Conservation (phyloP, 1,139 yeast species). For the Diutina pseudorugosa region DNA sequence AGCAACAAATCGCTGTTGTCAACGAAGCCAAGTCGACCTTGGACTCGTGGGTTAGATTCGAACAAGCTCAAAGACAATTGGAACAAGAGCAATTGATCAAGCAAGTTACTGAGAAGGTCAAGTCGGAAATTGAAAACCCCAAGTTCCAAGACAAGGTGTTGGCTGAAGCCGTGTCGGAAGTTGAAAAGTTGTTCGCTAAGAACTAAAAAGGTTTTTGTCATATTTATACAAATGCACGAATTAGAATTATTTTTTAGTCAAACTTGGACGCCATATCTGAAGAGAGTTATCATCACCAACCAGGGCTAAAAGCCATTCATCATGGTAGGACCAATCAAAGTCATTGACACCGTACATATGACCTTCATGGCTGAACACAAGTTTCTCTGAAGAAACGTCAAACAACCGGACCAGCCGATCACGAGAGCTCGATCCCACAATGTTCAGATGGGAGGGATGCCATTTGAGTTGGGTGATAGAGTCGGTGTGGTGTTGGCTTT, state of each 20-base stretch:
- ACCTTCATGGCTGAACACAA: constrained; percentile 74
- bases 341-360: constrained; percentile 85
- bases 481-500: constrained; percentile 28
- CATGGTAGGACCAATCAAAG: constrained; percentile 74
- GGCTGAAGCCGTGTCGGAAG: constrained; percentile 81
- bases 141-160: constrained; percentile 91
- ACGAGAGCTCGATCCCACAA: constrained; percentile 62
- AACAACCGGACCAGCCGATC: constrained; percentile 65
- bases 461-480: constrained; percentile 65
- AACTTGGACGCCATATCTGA: constrained; percentile 50
- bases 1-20: constrained; percentile 83
- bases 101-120: constrained; percentile 79
- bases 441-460: constrained; percentile 52
- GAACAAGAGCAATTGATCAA: constrained; percentile 90
- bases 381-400: constrained; percentile 38
- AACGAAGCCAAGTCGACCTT: constrained; percentile 86
- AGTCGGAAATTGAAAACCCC: constrained; percentile 73
- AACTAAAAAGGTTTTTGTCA: constrained; percentile 14
- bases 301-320: constrained; percentile 69
- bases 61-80: constrained; percentile 89
- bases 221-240: constrained; percentile 3
- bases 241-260: not conserved
- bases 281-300: constrained; percentile 84
- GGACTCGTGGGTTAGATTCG: constrained; percentile 99
- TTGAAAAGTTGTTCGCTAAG: constrained; percentile 70